phyloP scores from a whole-genome alignment of 805 yeast genomes.

The Blastobotrys muscicola region DNA sequence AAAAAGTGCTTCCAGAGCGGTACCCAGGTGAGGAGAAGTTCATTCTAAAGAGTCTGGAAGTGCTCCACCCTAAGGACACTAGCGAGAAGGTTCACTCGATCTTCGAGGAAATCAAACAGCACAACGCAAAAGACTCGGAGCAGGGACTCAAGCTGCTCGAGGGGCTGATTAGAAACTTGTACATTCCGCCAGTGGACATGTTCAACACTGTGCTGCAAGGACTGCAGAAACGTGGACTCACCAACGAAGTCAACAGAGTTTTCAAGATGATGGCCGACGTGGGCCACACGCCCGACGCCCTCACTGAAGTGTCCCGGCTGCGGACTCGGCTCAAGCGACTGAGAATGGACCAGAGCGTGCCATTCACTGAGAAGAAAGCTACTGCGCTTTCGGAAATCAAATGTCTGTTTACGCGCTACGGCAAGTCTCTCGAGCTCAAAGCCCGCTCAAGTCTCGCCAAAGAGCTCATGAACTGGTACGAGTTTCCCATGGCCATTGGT shows the following conservation, averaged over 20 bases:
- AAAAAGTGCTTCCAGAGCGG: too few relatives aligned
- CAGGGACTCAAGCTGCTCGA: slow-evolving; percentile 8
- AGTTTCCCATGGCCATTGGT: slow-evolving; percentile 5
- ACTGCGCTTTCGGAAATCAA: not conserved
- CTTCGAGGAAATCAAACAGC: slow-evolving; percentile 2
- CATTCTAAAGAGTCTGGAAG: too few relatives aligned
- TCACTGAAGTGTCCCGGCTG: not conserved
- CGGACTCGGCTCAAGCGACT: not conserved
- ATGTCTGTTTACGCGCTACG: not conserved
- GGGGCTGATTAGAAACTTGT: slow-evolving; percentile 7
- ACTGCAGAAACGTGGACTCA: slow-evolving; percentile 3
- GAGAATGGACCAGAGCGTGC: slow-evolving; percentile 4
- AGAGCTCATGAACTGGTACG: slow-evolving; percentile 6
- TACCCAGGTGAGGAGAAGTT: too few relatives aligned
- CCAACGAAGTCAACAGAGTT: slow-evolving; percentile 2
- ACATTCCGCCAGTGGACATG: slow-evolving; percentile 7
- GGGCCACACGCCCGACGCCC: slow-evolving; percentile 6
- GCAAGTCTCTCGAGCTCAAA: slow-evolving; percentile 1
- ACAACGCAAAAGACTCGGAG: slow-evolving; percentile 3
- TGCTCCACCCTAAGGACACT: too few relatives aligned
- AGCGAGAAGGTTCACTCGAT: not conserved
- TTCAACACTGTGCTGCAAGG: slow-evolving; percentile 10
- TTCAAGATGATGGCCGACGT: slow-evolving; percentile 8
- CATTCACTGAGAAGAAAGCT: not conserved
- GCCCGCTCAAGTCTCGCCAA: slow-evolving; percentile 9